Evolutionary conservation across 306 rosid genomes (phyloP), one percentile per base, ranked within the genome.

Genomic region (Cyclanthera cordifolia): DNA sequence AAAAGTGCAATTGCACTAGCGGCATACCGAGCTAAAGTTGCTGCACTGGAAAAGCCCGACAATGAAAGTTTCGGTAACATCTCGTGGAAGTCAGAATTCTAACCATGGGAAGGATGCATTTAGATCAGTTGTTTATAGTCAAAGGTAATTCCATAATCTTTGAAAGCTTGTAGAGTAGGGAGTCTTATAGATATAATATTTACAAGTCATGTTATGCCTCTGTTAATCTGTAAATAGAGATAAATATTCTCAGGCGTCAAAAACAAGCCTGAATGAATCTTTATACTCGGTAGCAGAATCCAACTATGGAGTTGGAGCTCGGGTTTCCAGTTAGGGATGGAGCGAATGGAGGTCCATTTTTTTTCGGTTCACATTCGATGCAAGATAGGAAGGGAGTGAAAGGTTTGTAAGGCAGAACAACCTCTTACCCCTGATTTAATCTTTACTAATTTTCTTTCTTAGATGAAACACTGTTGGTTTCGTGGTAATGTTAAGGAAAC

Each of bases 191-290:
- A 82, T 78, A 45, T 45, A 3, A 45, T 43, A 2, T 45, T 45
- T 45, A 45, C 49, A 45, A 12, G 49, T 45, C 49, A 45, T 45
- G 49, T 12, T 2, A 45, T 45, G 49, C 49, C 49, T 45, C 49
- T 45, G 75, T 83, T 73, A 82, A 55, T 87, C 98, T 93, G 98
- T 89, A 84, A 86, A 87, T 89, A 86, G 96, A 93, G 98, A 89
- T 73, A 89, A 83, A 87, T 80, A 60, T 75, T 93, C 90, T 93
- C 86, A 25, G 88, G 91, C 83, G 68, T 74, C 70, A 50, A 47
- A 50, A 56, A 67, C 74, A 50, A 68, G 71, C 93, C 87, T 54
- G 80, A 75, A 75, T 84, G 96, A 85, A 84, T 89, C 74, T 82
- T 93, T 93, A 86, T 87, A 80, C 94, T 85, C 88, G 54, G 60